Conservation (phyloP, 208 protist species). For the Crithidia fasciculata region DNA sequence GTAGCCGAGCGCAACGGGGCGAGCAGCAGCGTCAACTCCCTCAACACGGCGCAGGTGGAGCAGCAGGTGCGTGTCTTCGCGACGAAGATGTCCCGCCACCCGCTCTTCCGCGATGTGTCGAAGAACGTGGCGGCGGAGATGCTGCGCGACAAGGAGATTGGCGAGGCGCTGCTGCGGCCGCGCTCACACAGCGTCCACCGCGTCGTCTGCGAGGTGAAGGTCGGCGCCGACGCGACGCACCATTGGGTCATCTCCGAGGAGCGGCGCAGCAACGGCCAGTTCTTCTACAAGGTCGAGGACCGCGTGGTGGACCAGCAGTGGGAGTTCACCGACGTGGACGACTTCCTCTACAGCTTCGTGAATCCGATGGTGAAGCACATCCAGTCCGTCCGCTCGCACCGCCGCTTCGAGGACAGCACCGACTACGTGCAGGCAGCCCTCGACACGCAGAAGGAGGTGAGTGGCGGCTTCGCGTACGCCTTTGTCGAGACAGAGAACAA, state of each 20-base stretch:
- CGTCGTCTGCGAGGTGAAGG: conserved; percentile 79
- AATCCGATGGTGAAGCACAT: conserved; percentile 63
- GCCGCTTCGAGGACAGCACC: conserved; percentile 64
- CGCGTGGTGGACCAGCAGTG: conserved; percentile 38
- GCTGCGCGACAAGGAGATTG: conserved; percentile 83
- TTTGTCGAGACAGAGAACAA: conserved; percentile 70
- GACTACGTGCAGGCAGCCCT: conserved; percentile 64
- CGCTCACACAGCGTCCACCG: conserved; percentile 38
- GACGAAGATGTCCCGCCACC: conserved; percentile 82
- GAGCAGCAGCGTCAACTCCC: conserved; percentile 71
- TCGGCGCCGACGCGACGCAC: conserved; percentile 57
- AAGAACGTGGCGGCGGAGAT: conserved; percentile 50
- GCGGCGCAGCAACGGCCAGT: conserved; percentile 57
- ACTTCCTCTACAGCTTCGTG: conserved; percentile 77
- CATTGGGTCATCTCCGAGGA: conserved; percentile 82
- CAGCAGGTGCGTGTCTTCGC: conserved; percentile 64
- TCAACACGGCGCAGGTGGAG: conserved; percentile 60
- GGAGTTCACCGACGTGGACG: conserved; percentile 82
- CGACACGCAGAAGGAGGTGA: conserved; percentile 49
- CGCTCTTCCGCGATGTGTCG: conserved; percentile 72
- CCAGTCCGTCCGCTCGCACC: conserved; percentile 55
- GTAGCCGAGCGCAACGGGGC: conserved; percentile 32
- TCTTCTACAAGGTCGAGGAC: conserved; percentile 80
- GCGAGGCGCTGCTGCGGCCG: conserved; percentile 80
- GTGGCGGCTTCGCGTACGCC: conserved; percentile 63